Base-by-base conservation (phyloP, 1,284 basidiomycete species). In the Malassezia sympodialis region DNA sequence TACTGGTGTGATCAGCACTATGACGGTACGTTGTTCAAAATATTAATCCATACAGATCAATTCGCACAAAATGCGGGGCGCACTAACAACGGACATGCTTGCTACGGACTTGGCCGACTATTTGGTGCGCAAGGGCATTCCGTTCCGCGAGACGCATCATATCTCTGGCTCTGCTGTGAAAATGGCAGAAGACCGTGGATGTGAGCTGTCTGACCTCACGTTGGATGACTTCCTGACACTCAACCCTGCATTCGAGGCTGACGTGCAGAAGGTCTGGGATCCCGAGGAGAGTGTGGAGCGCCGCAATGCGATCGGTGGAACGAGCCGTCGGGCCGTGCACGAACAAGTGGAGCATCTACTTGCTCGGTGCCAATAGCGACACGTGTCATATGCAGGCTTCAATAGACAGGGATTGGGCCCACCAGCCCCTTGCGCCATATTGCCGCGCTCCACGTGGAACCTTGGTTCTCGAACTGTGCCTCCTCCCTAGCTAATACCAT, bases 81-180 rank as follows among this genome's bases (percentile, higher is more conserved):
- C 90, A 1, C 76, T 96, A 66, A 96, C 93, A 8, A 90, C 90
- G 82, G 93, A 98, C 76, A 88, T 96, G 67, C 83, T 98, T 41
- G 93, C 93, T 6, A 98, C 93, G 12, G 93, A 98, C 73, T 78
- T 98, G 34, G 94, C 93, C 8, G 93, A 98, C 75, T 96, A 98
- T 76, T 85, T 96, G 41, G 93, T 96, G 58, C 86, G 90, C 68
- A 96, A 96, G 81, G 93, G 93, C 62, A 80, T 79, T 32, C 93
- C 93, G 7, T 98, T 98, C 84, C 85, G 93, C 42, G 90, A 96
- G 78, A 98, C 93, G 2, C 93, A 98, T 76, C 93, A 98, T 76
- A 85, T 98, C 66, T 96, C 93, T 7, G 93, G 93, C 14, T 86
- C 89, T 31, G 88, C 91, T 15, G 93, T 98, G 52, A 89, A 90